Evolutionary conservation across 2,329 filamentous ascomycete species (phyloP).

Genomic region (Verticillium zaregamsianum): DNA sequence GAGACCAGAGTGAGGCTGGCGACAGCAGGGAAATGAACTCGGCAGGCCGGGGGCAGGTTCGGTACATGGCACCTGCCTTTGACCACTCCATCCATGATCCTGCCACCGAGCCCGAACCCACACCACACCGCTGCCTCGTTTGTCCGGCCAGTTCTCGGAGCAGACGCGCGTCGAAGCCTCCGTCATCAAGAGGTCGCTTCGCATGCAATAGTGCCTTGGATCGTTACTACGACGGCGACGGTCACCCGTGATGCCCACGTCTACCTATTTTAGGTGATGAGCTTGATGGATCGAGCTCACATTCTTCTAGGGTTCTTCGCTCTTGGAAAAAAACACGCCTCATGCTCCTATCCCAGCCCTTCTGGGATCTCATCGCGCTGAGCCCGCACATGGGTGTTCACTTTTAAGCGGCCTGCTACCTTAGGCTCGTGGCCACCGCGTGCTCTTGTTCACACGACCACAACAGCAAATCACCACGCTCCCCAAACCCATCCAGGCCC

Average conservation of each 20-base stretch:
- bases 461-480: not conserved
- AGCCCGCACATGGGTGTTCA: not conserved
- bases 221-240: no score
- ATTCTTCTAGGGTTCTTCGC: not conserved
- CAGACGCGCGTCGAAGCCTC: not conserved
- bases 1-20: not conserved
- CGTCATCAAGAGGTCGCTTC: not conserved
- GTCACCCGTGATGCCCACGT: not conserved
- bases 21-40: not conserved
- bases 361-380: not conserved
- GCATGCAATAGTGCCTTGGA: not conserved
- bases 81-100: not conserved
- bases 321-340: not conserved
- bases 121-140: not conserved
- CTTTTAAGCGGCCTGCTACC: not conserved
- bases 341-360: not conserved
- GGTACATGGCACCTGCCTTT: not conserved
- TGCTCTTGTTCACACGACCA: not conserved
- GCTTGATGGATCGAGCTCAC: not conserved
- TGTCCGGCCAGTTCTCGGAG: not conserved
- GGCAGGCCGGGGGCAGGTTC: not conserved
- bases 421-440: not conserved
- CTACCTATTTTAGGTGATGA: not conserved
- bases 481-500: not conserved
- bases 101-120: not conserved